Percentiles rank a stretch among this genome's conserved stretches.
Evolutionary conservation across 148 eudicot genomes (phyloP).

Genomic region (Vaccinium darrowii): DNA sequence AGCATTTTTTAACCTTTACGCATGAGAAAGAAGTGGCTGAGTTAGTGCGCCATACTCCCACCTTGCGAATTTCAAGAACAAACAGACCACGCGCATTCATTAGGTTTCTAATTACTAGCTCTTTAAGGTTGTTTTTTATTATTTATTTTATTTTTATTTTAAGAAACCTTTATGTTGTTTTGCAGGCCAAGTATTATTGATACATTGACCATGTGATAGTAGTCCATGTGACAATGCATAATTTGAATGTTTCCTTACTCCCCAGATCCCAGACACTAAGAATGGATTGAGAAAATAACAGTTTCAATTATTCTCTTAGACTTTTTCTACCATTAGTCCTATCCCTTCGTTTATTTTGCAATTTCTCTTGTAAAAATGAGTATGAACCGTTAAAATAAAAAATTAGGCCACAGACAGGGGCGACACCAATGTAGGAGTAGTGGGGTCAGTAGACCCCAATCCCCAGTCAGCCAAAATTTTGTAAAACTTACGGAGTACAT

Average conservation of each 20-base stretch:
- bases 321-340: too few relatives aligned
- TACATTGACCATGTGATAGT: constrained; percentile 11
- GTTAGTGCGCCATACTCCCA: not conserved
- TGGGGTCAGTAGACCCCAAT: too few relatives aligned
- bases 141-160: too few relatives aligned
- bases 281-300: too few relatives aligned
- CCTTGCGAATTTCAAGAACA: not conserved
- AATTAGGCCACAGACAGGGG: too few relatives aligned
- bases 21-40: not conserved
- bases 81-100: constrained; percentile 16
- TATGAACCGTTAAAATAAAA: too few relatives aligned
- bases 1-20: not conserved
- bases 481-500: too few relatives aligned
- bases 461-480: too few relatives aligned
- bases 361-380: too few relatives aligned
- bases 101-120: not conserved
- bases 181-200: constrained; percentile 13
- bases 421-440: too few relatives aligned
- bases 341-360: too few relatives aligned
- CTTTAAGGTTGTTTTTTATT: not conserved
- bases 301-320: too few relatives aligned
- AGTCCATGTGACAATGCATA: constrained; percentile 20
- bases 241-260: constrained; percentile 14
- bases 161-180: not conserved
- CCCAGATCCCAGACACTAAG: constrained; percentile 2